Conservation (phyloP, 2,329 filamentous ascomycete genomes). For the Phyllosticta paracitricarpa region DNA sequence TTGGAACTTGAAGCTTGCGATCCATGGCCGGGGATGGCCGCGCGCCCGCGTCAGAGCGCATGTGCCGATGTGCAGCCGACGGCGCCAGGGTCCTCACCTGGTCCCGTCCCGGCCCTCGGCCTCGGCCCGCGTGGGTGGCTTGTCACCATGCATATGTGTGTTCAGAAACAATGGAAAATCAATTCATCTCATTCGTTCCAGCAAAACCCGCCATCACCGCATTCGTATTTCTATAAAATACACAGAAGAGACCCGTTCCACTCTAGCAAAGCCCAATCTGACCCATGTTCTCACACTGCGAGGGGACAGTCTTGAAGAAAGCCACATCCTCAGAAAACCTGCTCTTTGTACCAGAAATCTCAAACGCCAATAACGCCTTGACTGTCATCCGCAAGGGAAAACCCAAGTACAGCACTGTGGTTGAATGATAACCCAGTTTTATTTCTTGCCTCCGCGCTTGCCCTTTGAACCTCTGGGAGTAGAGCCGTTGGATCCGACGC, state of each 20-base stretch:
- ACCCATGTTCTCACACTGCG: background rate
- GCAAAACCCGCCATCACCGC: background rate
- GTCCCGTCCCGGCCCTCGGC: too few relatives aligned
- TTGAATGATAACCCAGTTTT: slow-evolving; percentile 17
- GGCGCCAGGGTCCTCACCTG: background rate
- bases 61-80: background rate
- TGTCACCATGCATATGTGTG: too few relatives aligned
- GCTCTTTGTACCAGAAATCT: background rate
- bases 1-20: background rate
- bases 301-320: background rate
- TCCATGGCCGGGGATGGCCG: too few relatives aligned
- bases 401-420: background rate
- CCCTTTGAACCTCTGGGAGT: slow-evolving; percentile 33
- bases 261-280: background rate
- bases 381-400: background rate
- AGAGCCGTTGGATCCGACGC: slow-evolving; percentile 68
- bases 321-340: too few relatives aligned
- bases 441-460: slow-evolving; percentile 39
- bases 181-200: background rate
- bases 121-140: background rate
- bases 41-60: too few relatives aligned
- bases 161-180: background rate
- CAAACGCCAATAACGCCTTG: background rate
- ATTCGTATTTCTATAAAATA: background rate
- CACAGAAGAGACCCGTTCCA: background rate